Evolutionary conservation across 2,329 filamentous ascomycete species (phyloP).

Genomic region (Thielaviopsis ethacetica): DNA sequence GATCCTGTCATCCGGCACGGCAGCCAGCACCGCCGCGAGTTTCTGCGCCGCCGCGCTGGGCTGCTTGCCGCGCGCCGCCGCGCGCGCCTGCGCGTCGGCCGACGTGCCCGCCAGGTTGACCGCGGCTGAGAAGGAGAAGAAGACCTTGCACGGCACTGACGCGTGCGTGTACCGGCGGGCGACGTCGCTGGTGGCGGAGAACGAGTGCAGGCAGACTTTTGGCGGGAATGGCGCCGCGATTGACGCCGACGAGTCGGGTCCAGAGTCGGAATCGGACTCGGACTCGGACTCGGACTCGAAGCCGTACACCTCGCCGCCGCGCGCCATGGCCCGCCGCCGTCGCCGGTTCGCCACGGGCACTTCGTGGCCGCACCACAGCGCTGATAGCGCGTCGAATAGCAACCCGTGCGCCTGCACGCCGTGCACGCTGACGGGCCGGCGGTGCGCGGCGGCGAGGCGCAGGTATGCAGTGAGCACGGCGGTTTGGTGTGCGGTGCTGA

Average conservation of each 20-base stretch:
- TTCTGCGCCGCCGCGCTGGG: conserved; percentile 19
- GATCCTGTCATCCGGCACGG: conserved; percentile 60
- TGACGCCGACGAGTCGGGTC: no score
- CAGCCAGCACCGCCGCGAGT: conserved; percentile 49
- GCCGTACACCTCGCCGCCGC: conserved; percentile 27
- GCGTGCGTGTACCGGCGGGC: conserved; percentile 64
- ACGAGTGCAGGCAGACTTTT: conserved; percentile 85
- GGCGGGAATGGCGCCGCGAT: conserved; percentile 52
- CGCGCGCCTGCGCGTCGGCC: neutral
- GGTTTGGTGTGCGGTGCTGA: conserved; percentile 53
- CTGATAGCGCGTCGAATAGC: conserved; percentile 46
- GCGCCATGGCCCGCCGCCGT: conserved; percentile 34
- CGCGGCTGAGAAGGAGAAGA: conserved; percentile 71
- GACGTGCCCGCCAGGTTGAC: conserved; percentile 46
- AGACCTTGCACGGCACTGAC: conserved; percentile 58
- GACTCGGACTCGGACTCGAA: conserved; percentile 16
- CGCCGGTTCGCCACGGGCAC: conserved; percentile 41
- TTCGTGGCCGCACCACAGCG: conserved; percentile 57
- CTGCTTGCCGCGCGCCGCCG: neutral
- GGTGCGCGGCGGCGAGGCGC: conserved; percentile 50
- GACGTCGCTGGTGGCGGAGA: conserved; percentile 60
- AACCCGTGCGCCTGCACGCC: conserved; percentile 63
- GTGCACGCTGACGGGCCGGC: conserved; percentile 50
- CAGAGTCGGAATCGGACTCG: conserved; percentile 23
- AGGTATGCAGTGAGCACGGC: conserved; percentile 51